phyloP scores from a whole-genome alignment of 2,329 filamentous ascomycete genomes.

The Cercospora janseana region DNA sequence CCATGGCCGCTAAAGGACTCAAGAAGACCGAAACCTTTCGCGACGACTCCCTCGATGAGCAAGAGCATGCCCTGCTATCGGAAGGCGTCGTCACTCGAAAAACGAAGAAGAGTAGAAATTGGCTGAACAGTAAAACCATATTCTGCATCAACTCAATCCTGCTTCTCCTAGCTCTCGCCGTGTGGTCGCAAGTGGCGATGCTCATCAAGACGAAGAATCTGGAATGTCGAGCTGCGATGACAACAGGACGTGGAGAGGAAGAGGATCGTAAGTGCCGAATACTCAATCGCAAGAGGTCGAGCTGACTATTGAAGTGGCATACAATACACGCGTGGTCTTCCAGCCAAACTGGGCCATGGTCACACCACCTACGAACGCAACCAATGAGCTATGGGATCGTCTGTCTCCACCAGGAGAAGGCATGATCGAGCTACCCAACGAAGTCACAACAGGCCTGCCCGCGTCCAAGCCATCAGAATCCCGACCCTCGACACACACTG shows the following conservation, averaged over 20 bases:
- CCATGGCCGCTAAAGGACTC: too few relatives aligned
- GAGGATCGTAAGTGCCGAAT: not conserved
- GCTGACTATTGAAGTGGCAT: too few relatives aligned
- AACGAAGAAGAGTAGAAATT: not conserved
- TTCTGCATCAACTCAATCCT: not conserved
- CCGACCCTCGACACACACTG: not conserved
- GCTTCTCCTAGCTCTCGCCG: not conserved
- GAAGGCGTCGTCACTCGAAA: not conserved
- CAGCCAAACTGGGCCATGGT: not conserved
- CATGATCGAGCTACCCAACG: not conserved
- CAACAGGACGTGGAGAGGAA: not conserved
- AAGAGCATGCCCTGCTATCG: not conserved
- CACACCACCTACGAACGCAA: not conserved
- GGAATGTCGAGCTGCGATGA: not conserved
- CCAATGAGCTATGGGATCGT: not conserved
- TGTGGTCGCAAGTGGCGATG: not conserved
- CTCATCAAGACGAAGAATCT: not conserved
- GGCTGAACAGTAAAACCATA: not conserved
- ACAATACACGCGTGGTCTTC: not conserved
- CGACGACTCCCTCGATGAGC: not conserved
- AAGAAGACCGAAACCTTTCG: too few relatives aligned
- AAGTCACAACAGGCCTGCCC: not conserved
- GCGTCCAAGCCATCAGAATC: not conserved
- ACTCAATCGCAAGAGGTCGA: too few relatives aligned
- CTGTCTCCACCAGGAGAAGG: not conserved